Evolutionary conservation across 106 monocot species (phyloP).

Genomic region (Phalaenopsis equestris): DNA sequence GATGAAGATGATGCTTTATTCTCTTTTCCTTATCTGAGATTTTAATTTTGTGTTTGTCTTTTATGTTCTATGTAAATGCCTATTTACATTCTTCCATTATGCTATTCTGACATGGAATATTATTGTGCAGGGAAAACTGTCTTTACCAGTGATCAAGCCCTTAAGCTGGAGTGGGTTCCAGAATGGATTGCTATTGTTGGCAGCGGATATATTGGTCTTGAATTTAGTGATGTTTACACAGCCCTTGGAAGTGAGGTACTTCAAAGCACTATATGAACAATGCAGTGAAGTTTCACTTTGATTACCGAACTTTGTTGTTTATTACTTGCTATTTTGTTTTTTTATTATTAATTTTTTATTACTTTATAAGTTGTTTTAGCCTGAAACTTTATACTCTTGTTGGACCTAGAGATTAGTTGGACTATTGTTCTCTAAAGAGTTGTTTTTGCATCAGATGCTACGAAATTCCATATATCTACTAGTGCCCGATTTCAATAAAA

Average conservation of each 20-base stretch:
- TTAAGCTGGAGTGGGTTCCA: constrained; percentile 94
- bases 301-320: not conserved
- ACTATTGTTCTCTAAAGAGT: not conserved
- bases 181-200: constrained; percentile 97
- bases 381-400: not conserved
- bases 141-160: constrained; percentile 98
- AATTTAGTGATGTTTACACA: constrained; percentile 99
- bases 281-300: not conserved
- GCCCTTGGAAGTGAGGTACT: constrained; percentile 97
- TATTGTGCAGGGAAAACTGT: constrained; percentile 82
- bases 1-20: not conserved
- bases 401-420: not conserved
- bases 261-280: not conserved
- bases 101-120: not conserved
- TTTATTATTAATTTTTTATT: too few relatives aligned
- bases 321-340: not conserved
- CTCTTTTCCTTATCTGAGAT: not conserved
- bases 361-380: not conserved
- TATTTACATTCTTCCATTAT: not conserved
- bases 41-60: not conserved
- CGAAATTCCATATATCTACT: not conserved
- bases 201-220: constrained; percentile 99
- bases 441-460: not conserved
- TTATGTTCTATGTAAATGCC: not conserved
- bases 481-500: not conserved